These are phyloP conservation scores for Leccinum rimulosum DNA, from an alignment of 768 basidiomycete genomes.

Conservation along the genomic window DNA sequence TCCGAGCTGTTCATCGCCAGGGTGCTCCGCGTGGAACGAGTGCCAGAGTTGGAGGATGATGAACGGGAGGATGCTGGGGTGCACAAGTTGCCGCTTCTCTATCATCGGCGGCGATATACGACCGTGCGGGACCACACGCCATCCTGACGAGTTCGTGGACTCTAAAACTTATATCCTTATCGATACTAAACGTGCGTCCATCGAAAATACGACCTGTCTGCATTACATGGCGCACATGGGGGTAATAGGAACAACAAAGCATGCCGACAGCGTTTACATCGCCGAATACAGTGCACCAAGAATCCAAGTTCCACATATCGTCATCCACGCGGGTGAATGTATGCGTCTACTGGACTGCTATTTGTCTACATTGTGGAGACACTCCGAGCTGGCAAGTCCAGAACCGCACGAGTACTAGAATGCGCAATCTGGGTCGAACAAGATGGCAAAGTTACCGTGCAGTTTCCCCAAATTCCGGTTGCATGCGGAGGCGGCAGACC, in stretches of 20 bases:
- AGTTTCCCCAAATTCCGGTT: too few relatives aligned
- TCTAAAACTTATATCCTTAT: background rate
- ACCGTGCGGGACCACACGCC: conserved; percentile 39
- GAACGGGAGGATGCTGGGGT: conserved; percentile 12
- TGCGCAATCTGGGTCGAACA: background rate
- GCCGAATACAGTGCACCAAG: background rate
- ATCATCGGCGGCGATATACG: conserved; percentile 59
- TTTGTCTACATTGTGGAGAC: background rate
- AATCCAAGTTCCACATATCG: background rate
- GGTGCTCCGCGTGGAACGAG: conserved; percentile 62
- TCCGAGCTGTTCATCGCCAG: conserved; percentile 82
- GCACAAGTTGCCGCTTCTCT: conserved; percentile 55
- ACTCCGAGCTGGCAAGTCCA: background rate
- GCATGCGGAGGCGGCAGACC: background rate
- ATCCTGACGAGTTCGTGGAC: background rate
- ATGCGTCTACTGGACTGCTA: too few relatives aligned
- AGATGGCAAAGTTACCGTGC: too few relatives aligned
- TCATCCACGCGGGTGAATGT: background rate
- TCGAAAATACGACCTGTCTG: conserved; percentile 5
- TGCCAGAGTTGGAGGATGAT: conserved; percentile 20
- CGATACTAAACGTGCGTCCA: conserved; percentile 4
- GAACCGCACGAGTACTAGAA: background rate
- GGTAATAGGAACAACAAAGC: too few relatives aligned
- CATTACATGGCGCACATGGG: conserved; percentile 1
- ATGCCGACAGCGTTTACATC: too few relatives aligned